A percentile compares a stretch with the other conserved stretches of the same genome.
phyloP scores from a whole-genome alignment of 208 protist genomes.

The Leishmania braziliensis region DNA sequence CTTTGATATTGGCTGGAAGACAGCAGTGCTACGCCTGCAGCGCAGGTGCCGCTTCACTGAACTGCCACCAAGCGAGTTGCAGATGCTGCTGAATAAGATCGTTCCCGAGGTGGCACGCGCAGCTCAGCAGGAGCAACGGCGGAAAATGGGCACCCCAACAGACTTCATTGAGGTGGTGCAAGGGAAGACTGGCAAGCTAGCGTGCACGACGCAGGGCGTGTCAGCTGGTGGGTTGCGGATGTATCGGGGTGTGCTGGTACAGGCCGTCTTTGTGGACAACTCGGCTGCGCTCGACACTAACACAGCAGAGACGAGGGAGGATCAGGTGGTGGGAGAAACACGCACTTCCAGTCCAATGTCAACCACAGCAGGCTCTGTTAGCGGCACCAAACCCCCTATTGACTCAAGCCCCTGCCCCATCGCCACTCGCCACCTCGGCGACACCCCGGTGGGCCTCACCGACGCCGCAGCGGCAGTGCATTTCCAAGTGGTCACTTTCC shows the following conservation, averaged over 20 bases:
- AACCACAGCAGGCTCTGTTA: not conserved
- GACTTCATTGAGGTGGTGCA: conserved; percentile 40
- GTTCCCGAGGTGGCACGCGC: conserved; percentile 41
- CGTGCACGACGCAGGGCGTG: conserved; percentile 55
- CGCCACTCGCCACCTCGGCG: conserved; percentile 28
- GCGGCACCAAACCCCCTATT: not conserved
- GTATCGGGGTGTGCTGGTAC: conserved; percentile 64
- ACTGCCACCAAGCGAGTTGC: conserved; percentile 47
- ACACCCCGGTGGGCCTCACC: conserved; percentile 30
- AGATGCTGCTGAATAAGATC: conserved; percentile 81
- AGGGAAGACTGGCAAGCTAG: conserved; percentile 73
- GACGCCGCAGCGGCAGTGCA: conserved; percentile 27
- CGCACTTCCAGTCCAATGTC: not conserved
- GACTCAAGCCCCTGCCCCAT: conserved; percentile 2
- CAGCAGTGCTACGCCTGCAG: conserved; percentile 53
- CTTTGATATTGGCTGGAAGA: conserved; percentile 74
- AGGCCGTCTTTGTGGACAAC: conserved; percentile 73
- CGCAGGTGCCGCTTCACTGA: conserved; percentile 38
- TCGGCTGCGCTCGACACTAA: conserved; percentile 6
- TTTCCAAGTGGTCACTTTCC: conserved; percentile 60
- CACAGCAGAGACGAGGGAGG: not conserved
- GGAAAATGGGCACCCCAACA: not conserved
- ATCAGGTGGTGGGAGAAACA: not conserved
- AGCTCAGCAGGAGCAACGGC: not conserved
- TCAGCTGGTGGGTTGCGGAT: conserved; percentile 61